phyloP scores from a whole-genome alignment of 2,329 filamentous ascomycete genomes.

The Aspergillus sp. region DNA sequence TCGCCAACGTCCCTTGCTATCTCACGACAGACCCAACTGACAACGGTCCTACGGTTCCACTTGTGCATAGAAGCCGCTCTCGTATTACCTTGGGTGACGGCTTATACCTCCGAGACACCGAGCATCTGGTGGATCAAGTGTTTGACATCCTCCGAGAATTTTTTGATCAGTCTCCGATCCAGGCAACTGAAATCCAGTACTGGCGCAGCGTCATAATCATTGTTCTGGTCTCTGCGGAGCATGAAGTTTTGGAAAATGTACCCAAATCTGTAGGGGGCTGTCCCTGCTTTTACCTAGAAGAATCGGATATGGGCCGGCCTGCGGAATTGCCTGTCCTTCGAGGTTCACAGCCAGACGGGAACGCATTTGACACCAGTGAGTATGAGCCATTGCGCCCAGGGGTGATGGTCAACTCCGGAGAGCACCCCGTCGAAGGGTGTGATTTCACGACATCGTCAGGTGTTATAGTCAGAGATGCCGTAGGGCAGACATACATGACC shows the following conservation, averaged over 20 bases:
- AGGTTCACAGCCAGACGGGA: not conserved
- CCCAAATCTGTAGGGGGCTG: slow-evolving; percentile 10
- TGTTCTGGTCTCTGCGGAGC: slow-evolving; percentile 12
- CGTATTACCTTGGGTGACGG: not conserved
- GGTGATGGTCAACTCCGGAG: slow-evolving; percentile 11
- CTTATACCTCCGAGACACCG: slow-evolving; percentile 7
- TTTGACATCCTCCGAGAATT: slow-evolving; percentile 13
- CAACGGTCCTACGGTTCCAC: not conserved
- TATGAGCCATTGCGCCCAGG: slow-evolving; percentile 14
- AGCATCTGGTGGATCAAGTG: slow-evolving; percentile 1
- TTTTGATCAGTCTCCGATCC: slow-evolving; percentile 7
- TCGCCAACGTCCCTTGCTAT: slow-evolving; percentile 12
- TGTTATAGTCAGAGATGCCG: too few species aligned
- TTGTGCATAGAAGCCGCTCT: slow-evolving; percentile 5
- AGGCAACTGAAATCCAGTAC: slow-evolving; percentile 17
- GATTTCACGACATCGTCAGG: not conserved
- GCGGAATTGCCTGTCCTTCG: not conserved
- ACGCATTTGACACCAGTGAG: slow-evolving; percentile 4
- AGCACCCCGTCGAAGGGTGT: not conserved
- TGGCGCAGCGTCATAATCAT: slow-evolving; percentile 15
- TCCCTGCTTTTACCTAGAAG: slow-evolving; percentile 13
- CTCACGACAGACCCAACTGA: slow-evolving; percentile 5
- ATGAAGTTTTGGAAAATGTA: slow-evolving; percentile 1
- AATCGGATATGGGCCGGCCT: slow-evolving; percentile 7
- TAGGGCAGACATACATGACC: too few species aligned